A percentile compares a stretch with the other conserved stretches of the same genome.
phyloP scores from a whole-genome alignment of 2,329 filamentous ascomycete genomes.

The Scopulariopsis brevicaulis region DNA sequence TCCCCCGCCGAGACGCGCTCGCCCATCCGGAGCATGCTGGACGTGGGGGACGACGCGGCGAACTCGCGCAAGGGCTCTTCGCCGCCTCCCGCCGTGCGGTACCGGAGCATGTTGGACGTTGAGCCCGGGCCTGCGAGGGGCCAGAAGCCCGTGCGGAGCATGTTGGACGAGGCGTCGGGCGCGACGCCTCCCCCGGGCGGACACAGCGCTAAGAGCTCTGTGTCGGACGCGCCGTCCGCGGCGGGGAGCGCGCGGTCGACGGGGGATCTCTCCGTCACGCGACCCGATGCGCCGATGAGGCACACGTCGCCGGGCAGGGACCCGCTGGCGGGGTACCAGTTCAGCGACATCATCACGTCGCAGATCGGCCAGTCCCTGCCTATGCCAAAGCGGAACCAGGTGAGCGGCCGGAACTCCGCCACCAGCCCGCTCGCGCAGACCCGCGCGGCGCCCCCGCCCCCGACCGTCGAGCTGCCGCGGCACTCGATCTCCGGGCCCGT shows the following conservation, averaged over 20 bases:
- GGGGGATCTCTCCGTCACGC: not conserved
- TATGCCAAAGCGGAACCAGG: constrained; percentile 39
- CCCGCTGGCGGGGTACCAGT: constrained; percentile 39
- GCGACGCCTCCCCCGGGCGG: constrained; percentile 4
- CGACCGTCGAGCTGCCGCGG: constrained; percentile 13
- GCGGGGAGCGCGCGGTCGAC: not conserved
- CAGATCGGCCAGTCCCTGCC: constrained; percentile 29
- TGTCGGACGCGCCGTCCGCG: not conserved
- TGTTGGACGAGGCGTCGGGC: constrained; percentile 33
- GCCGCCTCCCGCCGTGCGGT: constrained; percentile 10
- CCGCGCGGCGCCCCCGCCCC: constrained; percentile 20
- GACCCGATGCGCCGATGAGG: not conserved
- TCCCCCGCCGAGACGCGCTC: constrained; percentile 50
- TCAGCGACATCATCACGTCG: constrained; percentile 44
- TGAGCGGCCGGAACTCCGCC: constrained; percentile 21
- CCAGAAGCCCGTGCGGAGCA: constrained; percentile 32
- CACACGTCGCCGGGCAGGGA: not conserved
- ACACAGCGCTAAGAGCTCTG: constrained; percentile 1
- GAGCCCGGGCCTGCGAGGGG: constrained; percentile 24
- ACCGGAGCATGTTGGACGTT: constrained; percentile 54
- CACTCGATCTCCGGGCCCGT: constrained; percentile 18
- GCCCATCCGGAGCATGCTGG: constrained; percentile 58
- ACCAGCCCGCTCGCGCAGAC: constrained; percentile 21
- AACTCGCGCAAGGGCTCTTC: constrained; percentile 5
- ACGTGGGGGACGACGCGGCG: constrained; percentile 35